Conservation (phyloP, 768 basidiomycete species). For the Phanerochaete sordida region DNA sequence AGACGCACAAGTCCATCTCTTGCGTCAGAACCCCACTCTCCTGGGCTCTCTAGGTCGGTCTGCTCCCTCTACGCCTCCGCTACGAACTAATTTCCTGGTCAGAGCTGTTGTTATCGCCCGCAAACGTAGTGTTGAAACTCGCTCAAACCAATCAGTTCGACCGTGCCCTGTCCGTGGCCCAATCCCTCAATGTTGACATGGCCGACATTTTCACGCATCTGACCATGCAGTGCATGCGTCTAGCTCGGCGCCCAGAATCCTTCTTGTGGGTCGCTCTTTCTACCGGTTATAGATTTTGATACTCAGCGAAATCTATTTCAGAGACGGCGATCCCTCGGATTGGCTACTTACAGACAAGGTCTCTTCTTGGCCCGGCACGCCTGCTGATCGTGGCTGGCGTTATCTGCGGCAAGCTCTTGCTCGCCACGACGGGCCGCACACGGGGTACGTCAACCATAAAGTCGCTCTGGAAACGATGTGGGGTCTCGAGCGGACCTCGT, state of each 20-base stretch:
- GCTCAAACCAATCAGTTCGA: conserved; percentile 79
- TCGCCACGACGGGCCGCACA: conserved; percentile 69
- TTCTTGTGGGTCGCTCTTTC: conserved; percentile 44
- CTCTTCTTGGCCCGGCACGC: conserved; percentile 79
- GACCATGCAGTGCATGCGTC: conserved; percentile 72
- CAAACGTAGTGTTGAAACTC: conserved; percentile 68
- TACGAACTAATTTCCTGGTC: conserved; percentile 22
- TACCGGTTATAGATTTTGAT: not conserved
- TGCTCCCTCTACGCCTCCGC: conserved; percentile 8
- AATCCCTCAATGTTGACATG: conserved; percentile 80
- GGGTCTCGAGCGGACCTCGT: conserved; percentile 52
- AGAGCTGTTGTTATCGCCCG: conserved; percentile 51
- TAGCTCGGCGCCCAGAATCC: conserved; percentile 60
- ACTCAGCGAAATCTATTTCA: conserved; percentile 26
- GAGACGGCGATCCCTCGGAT: conserved; percentile 66
- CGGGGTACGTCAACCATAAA: conserved; percentile 75
- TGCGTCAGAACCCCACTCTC: conserved; percentile 60
- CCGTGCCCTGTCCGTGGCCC: conserved; percentile 73
- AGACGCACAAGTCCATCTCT: conserved; percentile 72
- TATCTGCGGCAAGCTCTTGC: conserved; percentile 80
- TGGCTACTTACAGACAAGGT: conserved; percentile 85
- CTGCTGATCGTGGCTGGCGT: conserved; percentile 80
- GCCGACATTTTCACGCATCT: conserved; percentile 77
- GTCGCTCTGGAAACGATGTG: conserved; percentile 75
- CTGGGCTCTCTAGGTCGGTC: conserved; percentile 63